These are phyloP conservation scores for Mycena epipterygia DNA, from an alignment of 768 basidiomycete species.

Conservation along the genomic window DNA sequence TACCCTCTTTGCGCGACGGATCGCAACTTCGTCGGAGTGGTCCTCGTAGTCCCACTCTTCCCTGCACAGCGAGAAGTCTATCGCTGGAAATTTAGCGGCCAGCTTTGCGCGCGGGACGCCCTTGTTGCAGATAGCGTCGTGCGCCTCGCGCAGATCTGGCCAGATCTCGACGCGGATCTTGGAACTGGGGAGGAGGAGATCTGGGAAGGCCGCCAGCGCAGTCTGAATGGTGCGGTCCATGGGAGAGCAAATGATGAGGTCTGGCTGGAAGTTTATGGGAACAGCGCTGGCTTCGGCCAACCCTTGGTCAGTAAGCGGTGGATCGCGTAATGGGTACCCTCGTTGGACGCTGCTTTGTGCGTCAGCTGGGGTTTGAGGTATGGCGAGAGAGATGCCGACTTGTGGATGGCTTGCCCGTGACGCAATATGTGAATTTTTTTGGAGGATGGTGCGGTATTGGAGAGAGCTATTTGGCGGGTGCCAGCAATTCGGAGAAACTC, in stretches of 20 bases:
- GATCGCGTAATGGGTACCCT: constrained; percentile 36
- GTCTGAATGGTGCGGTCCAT: constrained; percentile 39
- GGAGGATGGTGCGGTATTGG: not conserved
- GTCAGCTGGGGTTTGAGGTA: not conserved
- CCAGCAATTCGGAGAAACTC: too few species aligned
- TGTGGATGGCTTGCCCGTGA: constrained; percentile 34
- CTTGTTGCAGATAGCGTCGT: constrained; percentile 37
- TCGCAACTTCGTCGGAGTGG: constrained; percentile 30
- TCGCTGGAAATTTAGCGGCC: constrained; percentile 5
- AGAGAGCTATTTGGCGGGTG: too few species aligned
- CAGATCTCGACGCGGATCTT: constrained; percentile 26
- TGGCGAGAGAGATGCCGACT: constrained; percentile 6
- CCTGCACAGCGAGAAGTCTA: constrained; percentile 36
- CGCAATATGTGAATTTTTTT: constrained; percentile 31
- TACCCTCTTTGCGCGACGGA: constrained; percentile 25
- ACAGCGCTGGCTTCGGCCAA: constrained; percentile 25
- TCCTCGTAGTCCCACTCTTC: constrained; percentile 36
- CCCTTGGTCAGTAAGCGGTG: constrained; percentile 35
- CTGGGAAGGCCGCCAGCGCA: constrained; percentile 19
- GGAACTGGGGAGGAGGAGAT: not conserved
- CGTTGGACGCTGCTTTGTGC: constrained; percentile 30
- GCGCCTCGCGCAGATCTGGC: constrained; percentile 37
- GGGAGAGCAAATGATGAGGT: constrained; percentile 38
- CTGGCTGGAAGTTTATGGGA: constrained; percentile 23
- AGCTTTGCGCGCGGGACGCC: constrained; percentile 30